Evolutionary conservation across 1,284 basidiomycete genomes (phyloP), one percentile per base, ranked within the genome.

Genomic region (Ustilago crameri): DNA sequence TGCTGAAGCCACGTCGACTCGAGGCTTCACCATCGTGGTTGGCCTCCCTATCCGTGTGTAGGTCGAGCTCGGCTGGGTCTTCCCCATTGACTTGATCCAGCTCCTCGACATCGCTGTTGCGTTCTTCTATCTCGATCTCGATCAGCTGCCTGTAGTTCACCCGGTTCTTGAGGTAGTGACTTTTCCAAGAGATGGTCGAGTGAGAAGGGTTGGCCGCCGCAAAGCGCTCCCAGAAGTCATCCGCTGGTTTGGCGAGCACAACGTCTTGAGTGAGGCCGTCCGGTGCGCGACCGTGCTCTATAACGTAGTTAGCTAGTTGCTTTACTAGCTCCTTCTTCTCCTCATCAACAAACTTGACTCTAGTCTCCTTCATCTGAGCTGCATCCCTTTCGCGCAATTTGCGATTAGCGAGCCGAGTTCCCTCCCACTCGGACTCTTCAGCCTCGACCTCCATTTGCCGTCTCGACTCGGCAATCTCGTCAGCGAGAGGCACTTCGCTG

Each of bases 101-200:
- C 35, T 37, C 35, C 5, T 37, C 35, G n/a, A 8, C 35, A 37
- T 37, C 35, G 35, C 35, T 37, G 9, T 41, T 43, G 17, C n/a
- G 17, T 8, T 41, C 49, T 30, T 35, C 49, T 22, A 63, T 42
- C 24, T 37, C 34, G 12, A 49, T 35, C 2, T 55, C 41, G 32
- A 54, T 45, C 10, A 56, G 48, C 15, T 60, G 42, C 27, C 35
- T 68, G 46, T 72, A 72, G 14, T 51, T 43, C 14, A 23, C 5
- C 5, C 52, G 46, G 17, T 73, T 73, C 42, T 65, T 73, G 40
- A 57, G 53, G 20, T 57, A 73, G 27, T 73, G 70, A 17, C 61
- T 64, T 0, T 44, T 43, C 70, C 70, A 73, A 3, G 70, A 67
- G 9, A 32, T 38, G 5, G 50, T 45, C 34, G 64, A 60, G 17